Evolutionary conservation across 75 land plant species (phyloP), one percentile per base, ranked within the genome.

Genomic region (Cupressus sempervirens): DNA sequence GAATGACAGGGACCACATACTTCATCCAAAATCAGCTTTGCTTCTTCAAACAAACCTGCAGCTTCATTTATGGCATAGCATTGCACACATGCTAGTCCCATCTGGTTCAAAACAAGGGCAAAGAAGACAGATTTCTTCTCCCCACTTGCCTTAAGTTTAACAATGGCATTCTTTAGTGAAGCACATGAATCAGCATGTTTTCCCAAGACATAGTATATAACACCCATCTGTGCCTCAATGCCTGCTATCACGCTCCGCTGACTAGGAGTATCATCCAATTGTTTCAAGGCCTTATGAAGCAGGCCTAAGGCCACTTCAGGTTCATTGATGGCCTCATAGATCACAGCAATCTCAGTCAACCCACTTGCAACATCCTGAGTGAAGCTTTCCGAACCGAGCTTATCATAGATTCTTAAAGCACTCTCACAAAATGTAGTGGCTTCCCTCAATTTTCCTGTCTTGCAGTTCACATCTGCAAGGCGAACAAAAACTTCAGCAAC

Each of bases 171-270:
- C 70, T 92, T 90, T 67, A 94, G 91, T 26, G 89, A 90, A 81
- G 26, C 80, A 23, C 86, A 41, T 34, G 96, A 85, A 20, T 94
- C 95, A 32, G 65, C 86, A 81, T 86, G 91, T 88, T 91, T 93
- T 53, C 95, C 93, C 65, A 92, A 38, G 87, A 92, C 85, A 84
- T 90, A 93, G 36, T 89, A 88, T 85, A 95, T 91, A 53, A 96
- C 91, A n/a, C 98, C 97, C 85, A 95, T 91, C 86, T 94, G 97
- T 12, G 98, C 97, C 82, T 96, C 97, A 53, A 96, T 88, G 35
- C 95, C 97, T 20, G 94, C 95, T 20, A 92, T 84, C 26, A 93
- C 86, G 86, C 88, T 90, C 70, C 86, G 90, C 87, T 91, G 89
- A 74, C 92, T 91, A 36, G 95, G 93, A 8, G 81, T 76, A 34